Evolutionary conservation across 768 basidiomycete genomes (phyloP).

Genomic region (Tephrocybe sp.): DNA sequence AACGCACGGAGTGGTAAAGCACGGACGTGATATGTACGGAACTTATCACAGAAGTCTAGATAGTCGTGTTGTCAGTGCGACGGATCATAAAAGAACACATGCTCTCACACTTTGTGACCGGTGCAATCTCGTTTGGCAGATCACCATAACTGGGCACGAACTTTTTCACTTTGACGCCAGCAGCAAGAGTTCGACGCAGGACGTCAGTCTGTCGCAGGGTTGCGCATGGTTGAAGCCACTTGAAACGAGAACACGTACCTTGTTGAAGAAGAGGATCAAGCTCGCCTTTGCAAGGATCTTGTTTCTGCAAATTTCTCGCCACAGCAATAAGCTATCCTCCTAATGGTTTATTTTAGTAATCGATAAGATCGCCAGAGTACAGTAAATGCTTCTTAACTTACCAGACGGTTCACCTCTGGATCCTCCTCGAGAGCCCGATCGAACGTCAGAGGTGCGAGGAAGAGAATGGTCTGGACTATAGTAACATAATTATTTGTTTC

Average conservation of each 20-base stretch:
- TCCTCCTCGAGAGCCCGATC: slow-evolving; percentile 76
- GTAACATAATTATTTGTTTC: not conserved
- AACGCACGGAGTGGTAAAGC: not conserved
- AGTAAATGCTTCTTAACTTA: slow-evolving; percentile 24
- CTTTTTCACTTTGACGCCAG: slow-evolving; percentile 54
- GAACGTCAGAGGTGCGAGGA: slow-evolving; percentile 78
- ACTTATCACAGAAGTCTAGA: slow-evolving; percentile 71
- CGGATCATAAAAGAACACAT: not conserved
- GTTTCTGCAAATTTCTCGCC: slow-evolving; percentile 70
- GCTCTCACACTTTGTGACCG: slow-evolving; percentile 63
- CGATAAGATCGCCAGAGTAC: not conserved
- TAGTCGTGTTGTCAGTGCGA: not conserved
- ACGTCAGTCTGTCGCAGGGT: slow-evolving; percentile 57
- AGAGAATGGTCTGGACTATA: slow-evolving; percentile 74
- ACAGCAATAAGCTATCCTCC: slow-evolving; percentile 76
- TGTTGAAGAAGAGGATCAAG: slow-evolving; percentile 79
- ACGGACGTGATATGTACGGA: slow-evolving; percentile 60
- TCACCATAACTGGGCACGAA: slow-evolving; percentile 66
- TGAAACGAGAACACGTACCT: too few species aligned
- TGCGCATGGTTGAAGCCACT: too few species aligned
- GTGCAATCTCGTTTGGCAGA: slow-evolving; percentile 53
- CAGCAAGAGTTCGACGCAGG: slow-evolving; percentile 49
- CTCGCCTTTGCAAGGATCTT: slow-evolving; percentile 58
- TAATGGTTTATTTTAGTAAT: slow-evolving; percentile 18
- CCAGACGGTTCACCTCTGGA: slow-evolving; percentile 61